Evolutionary conservation across 805 yeast genomes (phyloP), one percentile per base, ranked within the genome.

Genomic region (Cephaloascus albidus): DNA sequence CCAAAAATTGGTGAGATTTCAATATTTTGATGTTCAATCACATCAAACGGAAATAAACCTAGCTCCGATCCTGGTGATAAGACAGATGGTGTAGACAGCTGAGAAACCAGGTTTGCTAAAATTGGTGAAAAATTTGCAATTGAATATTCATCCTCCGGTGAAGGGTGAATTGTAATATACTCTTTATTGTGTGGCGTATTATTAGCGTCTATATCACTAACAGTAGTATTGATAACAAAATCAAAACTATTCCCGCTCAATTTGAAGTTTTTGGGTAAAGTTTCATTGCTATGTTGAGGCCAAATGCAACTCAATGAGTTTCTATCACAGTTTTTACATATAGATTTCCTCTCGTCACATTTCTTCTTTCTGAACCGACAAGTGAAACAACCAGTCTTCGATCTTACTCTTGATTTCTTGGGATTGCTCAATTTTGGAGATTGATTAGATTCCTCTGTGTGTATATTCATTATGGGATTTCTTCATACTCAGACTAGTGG

Each of bases 291-390:
- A 16, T 31, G 33, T 8, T 15, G 6, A 15, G 48, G 33, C 33
- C 33, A 31, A 6, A 31, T 16, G 18, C 33, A 31, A n/a, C 14
- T 33, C 16, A 33, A 5, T 16, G 33, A 15, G 16, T 16, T 47
- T 42, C 41, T 15, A 42, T 40, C 44, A 28, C 43, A 45, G 51
- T 38, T 43, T 39, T 48, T 45, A 44, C 19, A 39, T 49, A 48
- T 49, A n/a, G 70, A 67, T 42, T 59, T 61, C 31, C 57, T 55
- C 45, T 74, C 75, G 48, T 77, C 82, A 55, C 85, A 78, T 60
- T 78, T 78, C 60, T 79, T 69, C 58, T 78, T 79, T 49, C 83
- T 68, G 44, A 72, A 68, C 39, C 84, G 65, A 53, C 86, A 79
- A 36, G 78, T 76, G 44, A 76, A 61, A 48, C 83, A 77, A 3